Percentiles rank a stretch among this genome's conserved stretches.
These are phyloP conservation scores for Sparassis latifolia DNA, from an alignment of 1,284 basidiomycete species.

Conservation along the genomic window DNA sequence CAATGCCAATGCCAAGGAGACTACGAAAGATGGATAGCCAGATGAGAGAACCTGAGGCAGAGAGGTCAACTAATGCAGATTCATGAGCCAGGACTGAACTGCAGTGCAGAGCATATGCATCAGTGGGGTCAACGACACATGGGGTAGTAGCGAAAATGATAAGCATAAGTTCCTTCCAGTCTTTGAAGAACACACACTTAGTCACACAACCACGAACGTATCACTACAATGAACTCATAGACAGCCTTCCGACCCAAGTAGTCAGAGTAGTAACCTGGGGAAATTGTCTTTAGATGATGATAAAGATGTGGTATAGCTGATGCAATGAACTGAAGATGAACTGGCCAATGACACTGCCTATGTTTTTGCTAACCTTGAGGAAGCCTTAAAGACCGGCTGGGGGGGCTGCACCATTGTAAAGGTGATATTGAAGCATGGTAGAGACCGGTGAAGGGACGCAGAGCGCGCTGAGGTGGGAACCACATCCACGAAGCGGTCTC, in stretches of 20 bases:
- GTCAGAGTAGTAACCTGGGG: slow-evolving; percentile 50
- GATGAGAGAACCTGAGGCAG: slow-evolving; percentile 43
- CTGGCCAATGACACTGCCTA: slow-evolving; percentile 71
- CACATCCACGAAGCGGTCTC: too few species aligned
- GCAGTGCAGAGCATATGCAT: slow-evolving; percentile 15
- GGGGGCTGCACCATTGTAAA: slow-evolving; percentile 49
- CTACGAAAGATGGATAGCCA: slow-evolving; percentile 65
- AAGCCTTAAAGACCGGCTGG: slow-evolving; percentile 57
- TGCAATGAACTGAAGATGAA: slow-evolving; percentile 49
- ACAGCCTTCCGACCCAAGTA: slow-evolving; percentile 60
- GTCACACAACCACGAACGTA: neutral
- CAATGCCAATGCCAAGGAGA: slow-evolving; percentile 69
- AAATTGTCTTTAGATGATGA: neutral
- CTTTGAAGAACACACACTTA: slow-evolving; percentile 16
- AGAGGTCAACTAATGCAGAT: slow-evolving; percentile 26
- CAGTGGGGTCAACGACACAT: slow-evolving; percentile 43
- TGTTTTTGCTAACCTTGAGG: slow-evolving; percentile 65
- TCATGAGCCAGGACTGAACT: neutral
- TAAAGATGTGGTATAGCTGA: neutral
- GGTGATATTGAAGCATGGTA: slow-evolving; percentile 70
- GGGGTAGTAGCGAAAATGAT: slow-evolving; percentile 70
- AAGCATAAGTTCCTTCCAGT: slow-evolving; percentile 77
- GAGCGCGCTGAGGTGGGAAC: too few species aligned
- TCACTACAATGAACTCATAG: slow-evolving; percentile 33
- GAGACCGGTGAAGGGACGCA: slow-evolving; percentile 47